These are phyloP conservation scores for Rosa lucieae DNA, from an alignment of 306 rosid genomes.

Conservation along the genomic window DNA sequence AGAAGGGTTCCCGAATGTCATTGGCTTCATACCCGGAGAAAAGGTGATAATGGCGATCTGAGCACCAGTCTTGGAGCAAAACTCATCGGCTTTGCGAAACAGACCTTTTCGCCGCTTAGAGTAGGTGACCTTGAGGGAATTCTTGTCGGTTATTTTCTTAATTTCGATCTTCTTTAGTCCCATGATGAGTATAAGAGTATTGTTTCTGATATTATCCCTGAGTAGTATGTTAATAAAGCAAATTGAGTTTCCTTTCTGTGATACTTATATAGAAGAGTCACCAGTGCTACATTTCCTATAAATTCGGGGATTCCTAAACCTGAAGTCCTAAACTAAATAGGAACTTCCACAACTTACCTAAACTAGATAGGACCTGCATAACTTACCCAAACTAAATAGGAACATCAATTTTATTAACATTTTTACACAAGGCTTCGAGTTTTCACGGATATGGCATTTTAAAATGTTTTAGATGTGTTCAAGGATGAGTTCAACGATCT, in stretches of 20 bases:
- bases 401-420: no score
- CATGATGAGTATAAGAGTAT: not conserved
- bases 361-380: not conserved
- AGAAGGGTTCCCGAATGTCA: not conserved
- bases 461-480: no score
- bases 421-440: no score
- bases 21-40: not conserved
- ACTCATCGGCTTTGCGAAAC: not conserved
- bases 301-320: not conserved
- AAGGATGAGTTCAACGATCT: no score
- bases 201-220: not conserved
- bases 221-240: not conserved
- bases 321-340: not conserved
- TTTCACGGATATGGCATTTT: no score
- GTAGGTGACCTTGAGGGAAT: not conserved
- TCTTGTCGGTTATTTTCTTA: not conserved
- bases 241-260: not conserved
- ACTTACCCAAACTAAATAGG: no score
- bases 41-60: conserved; percentile 7
- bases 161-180: not conserved
- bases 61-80: not conserved
- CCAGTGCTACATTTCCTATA: not conserved
- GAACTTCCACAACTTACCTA: not conserved
- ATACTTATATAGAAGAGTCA: not conserved
- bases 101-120: not conserved